phyloP scores from a whole-genome alignment of 305 asterid species.

The Solanum aculeatissimum region DNA sequence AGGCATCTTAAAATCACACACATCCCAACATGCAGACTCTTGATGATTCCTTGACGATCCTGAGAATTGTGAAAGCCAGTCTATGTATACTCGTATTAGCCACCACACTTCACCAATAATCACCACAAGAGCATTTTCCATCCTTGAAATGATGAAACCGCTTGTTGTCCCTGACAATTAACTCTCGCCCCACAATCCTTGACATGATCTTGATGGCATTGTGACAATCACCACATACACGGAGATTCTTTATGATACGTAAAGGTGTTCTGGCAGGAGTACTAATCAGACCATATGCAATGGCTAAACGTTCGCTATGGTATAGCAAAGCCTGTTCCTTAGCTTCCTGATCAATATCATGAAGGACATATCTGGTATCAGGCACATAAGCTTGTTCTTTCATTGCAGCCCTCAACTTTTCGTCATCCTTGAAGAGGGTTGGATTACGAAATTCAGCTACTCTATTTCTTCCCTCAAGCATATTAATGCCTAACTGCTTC shows the following conservation, averaged over 20 bases:
- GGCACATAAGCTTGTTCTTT: slow-evolving; percentile 84
- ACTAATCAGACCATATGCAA: slow-evolving; percentile 79
- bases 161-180: slow-evolving; percentile 85
- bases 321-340: slow-evolving; percentile 88
- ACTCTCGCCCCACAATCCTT: slow-evolving; percentile 88
- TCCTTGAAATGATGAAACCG: slow-evolving; percentile 92
- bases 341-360: slow-evolving; percentile 96
- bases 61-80: background rate
- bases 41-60: background rate
- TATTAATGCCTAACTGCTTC: slow-evolving; percentile 51
- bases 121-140: slow-evolving; percentile 90
- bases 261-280: slow-evolving; percentile 87
- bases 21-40: background rate
- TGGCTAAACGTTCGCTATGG: slow-evolving; percentile 90
- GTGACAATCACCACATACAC: slow-evolving; percentile 93
- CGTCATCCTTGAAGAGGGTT: slow-evolving; percentile 74
- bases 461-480: slow-evolving; percentile 75
- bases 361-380: slow-evolving; percentile 82
- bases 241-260: slow-evolving; percentile 76
- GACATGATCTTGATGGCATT: slow-evolving; percentile 96
- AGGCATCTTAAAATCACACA: background rate
- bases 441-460: slow-evolving; percentile 56
- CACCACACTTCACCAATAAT: slow-evolving; percentile 49
- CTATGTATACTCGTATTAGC: background rate
- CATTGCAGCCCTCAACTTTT: slow-evolving; percentile 69